Evolutionary conservation across 2,329 filamentous ascomycete species (phyloP), one percentile per base, ranked within the genome.

Genomic region (Claviceps sorghi): DNA sequence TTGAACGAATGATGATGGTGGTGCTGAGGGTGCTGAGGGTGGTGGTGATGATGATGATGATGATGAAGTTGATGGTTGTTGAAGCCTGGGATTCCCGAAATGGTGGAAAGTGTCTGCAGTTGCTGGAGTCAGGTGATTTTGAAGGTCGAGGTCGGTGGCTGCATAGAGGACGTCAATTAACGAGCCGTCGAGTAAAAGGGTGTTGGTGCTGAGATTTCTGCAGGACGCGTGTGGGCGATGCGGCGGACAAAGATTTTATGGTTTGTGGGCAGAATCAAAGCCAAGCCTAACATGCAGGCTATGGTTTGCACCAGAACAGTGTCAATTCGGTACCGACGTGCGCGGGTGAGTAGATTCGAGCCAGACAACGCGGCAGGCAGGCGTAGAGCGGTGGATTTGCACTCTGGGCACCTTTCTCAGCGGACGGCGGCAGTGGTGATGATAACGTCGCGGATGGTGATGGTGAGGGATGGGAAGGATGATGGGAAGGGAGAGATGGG

Each of bases 381-480:
- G 61, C 58, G 60, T 61, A 58, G 60, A 61, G 58, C 55, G 59
- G 55, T 50, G 38, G 50, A 30, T 38, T 40, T 45, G 53, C 50
- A 50, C 50, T 42, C 32, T 47, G 42, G 36, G 41, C 42, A 22
- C 19, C 40, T 49, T 45, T 32, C 42, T 52, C 47, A 48, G 45
- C 41, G 26, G 34, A 48, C 38, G 55, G 48, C 47, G 55, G 36
- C 52, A 22, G 57, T 52, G 57, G 55, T 57, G 59, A 54, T 59
- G 61, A 60, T 60, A 56, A 53, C 57, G 60, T 58, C 60, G 59
- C 54, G 58, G 62, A 55, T 56, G 61, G 54, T 49, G 59, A 60
- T 60, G 60, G 52, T 57, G 50, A 57, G 53, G 46, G 46, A 40
- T 48, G 46, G 46, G 21, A 49, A 36, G 58, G 54, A 57, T 55